Evolutionary conservation across 768 basidiomycete genomes (phyloP).

Genomic region (Russula vinacea): DNA sequence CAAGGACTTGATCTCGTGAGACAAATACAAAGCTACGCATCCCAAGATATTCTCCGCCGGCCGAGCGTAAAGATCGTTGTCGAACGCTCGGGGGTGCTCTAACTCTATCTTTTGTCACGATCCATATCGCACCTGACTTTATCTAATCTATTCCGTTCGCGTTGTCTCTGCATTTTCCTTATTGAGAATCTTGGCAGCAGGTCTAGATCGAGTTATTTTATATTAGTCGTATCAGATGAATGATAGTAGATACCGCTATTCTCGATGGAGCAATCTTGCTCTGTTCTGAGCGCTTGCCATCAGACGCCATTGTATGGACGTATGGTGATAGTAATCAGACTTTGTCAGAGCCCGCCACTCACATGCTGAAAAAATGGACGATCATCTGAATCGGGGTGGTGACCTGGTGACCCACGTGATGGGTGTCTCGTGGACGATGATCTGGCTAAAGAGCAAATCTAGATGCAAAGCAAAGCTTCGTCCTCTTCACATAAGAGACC

Average conservation of each 20-base stretch:
- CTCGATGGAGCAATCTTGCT: neutral
- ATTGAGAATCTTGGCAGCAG: constrained; percentile 1
- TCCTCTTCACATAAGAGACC: neutral
- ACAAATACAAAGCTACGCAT: constrained; percentile 46
- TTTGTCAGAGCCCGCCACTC: neutral
- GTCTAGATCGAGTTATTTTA: constrained; percentile 2
- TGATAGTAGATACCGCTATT: constrained; percentile 1
- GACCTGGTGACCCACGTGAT: neutral
- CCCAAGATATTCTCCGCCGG: constrained; percentile 26
- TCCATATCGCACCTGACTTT: constrained; percentile 10
- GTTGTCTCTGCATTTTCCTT: constrained; percentile 5
- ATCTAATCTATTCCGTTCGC: constrained; percentile 20
- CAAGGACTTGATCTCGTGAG: constrained; percentile 65
- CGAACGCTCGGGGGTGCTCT: constrained; percentile 26
- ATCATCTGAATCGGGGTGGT: neutral
- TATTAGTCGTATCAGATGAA: constrained; percentile 2
- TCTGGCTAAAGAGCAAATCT: constrained; percentile 1
- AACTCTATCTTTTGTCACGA: constrained; percentile 12
- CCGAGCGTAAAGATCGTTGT: constrained; percentile 27
- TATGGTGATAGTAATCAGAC: neutral
- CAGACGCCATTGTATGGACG: neutral
- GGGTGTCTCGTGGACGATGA: constrained; percentile 5
- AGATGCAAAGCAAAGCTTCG: constrained; percentile 5
- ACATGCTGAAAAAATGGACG: neutral
- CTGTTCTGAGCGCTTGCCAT: neutral